Evolutionary conservation across 2,329 filamentous ascomycete genomes (phyloP).

Genomic region (Aspergillus japonicus): DNA sequence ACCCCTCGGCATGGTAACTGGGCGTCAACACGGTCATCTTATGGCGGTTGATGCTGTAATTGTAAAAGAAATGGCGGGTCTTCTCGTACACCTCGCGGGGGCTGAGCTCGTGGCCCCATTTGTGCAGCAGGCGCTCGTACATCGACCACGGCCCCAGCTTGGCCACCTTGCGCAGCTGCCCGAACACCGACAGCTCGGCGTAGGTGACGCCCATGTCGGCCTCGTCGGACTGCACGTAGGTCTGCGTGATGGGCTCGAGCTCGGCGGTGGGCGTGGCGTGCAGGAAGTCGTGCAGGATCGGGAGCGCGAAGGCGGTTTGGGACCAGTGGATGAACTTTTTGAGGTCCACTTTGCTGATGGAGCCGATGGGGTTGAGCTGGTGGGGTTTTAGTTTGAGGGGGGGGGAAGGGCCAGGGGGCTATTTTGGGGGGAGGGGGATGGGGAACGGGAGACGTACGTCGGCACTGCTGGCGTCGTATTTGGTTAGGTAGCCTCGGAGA

Average conservation of each 20-base stretch:
- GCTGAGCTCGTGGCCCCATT: constrained; percentile 45
- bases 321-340: constrained; percentile 71
- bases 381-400: not conserved
- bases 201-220: constrained; percentile 57
- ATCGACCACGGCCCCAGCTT: constrained; percentile 57
- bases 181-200: constrained; percentile 54
- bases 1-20: constrained; percentile 53
- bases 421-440: too few species aligned
- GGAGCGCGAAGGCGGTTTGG: constrained; percentile 57
- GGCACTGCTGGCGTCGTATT: constrained; percentile 62
- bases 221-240: constrained; percentile 60
- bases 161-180: constrained; percentile 54
- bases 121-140: constrained; percentile 53
- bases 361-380: constrained; percentile 42
- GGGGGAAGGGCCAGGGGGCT: too few species aligned
- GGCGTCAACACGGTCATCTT: constrained; percentile 64
- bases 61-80: constrained; percentile 44
- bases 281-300: constrained; percentile 66
- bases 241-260: constrained; percentile 63
- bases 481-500: constrained; percentile 61
- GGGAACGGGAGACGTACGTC: constrained; percentile 47
- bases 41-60: constrained; percentile 64
- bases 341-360: constrained; percentile 65
- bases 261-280: constrained; percentile 63
- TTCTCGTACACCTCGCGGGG: constrained; percentile 50